Evolutionary conservation across 306 rosid species (phyloP).

Genomic region (Morella rubra): DNA sequence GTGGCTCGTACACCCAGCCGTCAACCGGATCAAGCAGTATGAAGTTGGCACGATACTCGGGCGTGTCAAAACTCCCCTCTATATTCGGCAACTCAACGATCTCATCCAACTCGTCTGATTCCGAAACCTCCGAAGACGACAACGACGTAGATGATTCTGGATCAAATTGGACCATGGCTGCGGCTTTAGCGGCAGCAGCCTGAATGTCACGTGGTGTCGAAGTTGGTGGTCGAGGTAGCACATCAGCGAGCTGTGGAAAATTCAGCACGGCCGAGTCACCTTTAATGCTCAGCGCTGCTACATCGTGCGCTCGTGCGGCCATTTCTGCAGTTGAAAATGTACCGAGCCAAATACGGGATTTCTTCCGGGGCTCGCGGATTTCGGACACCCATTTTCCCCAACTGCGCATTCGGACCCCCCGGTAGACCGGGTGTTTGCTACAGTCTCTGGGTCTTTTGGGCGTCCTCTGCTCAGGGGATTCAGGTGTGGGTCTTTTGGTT

Average conservation of each 20-base stretch:
- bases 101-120: slow-evolving; percentile 40
- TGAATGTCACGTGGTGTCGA: slow-evolving; percentile 29
- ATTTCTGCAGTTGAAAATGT: slow-evolving; percentile 30
- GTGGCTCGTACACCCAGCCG: slow-evolving; percentile 32
- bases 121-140: slow-evolving; percentile 11
- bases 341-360: slow-evolving; percentile 34
- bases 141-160: neutral
- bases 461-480: neutral
- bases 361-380: slow-evolving; percentile 33
- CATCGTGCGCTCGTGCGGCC: slow-evolving; percentile 35
- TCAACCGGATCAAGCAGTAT: slow-evolving; percentile 34
- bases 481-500: neutral
- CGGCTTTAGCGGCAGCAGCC: slow-evolving; percentile 41
- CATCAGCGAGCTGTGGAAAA: neutral
- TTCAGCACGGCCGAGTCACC: neutral
- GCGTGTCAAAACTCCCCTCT: slow-evolving; percentile 38
- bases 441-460: slow-evolving; percentile 11
- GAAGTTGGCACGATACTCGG: slow-evolving; percentile 28
- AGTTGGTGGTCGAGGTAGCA: neutral
- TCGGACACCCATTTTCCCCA: slow-evolving; percentile 38
- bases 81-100: slow-evolving; percentile 51
- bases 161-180: slow-evolving; percentile 48
- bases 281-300: slow-evolving; percentile 21
- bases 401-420: slow-evolving; percentile 30
- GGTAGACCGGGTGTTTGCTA: slow-evolving; percentile 12